Evolutionary conservation across 257 asterid species (phyloP), one percentile per base, ranked within the genome.

Genomic region (Capsicum rhomboideum): DNA sequence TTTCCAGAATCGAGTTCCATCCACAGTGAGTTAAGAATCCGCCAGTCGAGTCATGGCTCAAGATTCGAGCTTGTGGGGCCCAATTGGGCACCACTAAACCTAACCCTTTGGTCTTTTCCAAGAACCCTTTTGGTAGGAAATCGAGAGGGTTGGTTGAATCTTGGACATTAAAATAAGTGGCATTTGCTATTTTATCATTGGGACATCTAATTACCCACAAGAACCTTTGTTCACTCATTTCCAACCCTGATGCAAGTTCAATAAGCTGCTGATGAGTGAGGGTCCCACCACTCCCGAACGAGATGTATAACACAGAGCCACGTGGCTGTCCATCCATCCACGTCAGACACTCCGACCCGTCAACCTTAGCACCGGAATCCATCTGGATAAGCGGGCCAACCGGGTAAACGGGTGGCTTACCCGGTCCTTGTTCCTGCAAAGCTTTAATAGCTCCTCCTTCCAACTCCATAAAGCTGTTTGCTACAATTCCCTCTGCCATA

Each of bases 261-360:
- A 55, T 59, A 0, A 87, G 58, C 54, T 95, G 97, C 3, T 85
- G 85, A 26, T 86, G 92, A 4, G 93, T 63, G 17, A 92, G 87
- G 34, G 96, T 85, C 84, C 98, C 98, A 53, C 94, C 98, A 16
- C 98, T 93, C 3, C 98, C 98, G 8, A 90, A 93, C 0, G 97
- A 95, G 6, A 95, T 83, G 64, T 77, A 95, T 78, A 95, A 21
- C 4, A 95, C 98, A 0, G 98, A 95, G 0, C 91, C 91, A 31
- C 77, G 86, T 13, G 98, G 98, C 84, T 95, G 98, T 0, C 90
- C 86, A 67, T 89, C 90, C 61, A 95, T 55, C 98, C 98, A 95
- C 61, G 88, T 87, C 56, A 87, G 18, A 82, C 91, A 87, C 0
- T 75, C 87, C 6, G 69, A 46, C 6, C 75, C 84, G 0, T 77